A percentile compares a stretch with the other conserved stretches of the same genome.
These are phyloP conservation scores for Epichloe brachyelytri DNA, from an alignment of 2,329 filamentous ascomycete genomes.

Conservation along the genomic window DNA sequence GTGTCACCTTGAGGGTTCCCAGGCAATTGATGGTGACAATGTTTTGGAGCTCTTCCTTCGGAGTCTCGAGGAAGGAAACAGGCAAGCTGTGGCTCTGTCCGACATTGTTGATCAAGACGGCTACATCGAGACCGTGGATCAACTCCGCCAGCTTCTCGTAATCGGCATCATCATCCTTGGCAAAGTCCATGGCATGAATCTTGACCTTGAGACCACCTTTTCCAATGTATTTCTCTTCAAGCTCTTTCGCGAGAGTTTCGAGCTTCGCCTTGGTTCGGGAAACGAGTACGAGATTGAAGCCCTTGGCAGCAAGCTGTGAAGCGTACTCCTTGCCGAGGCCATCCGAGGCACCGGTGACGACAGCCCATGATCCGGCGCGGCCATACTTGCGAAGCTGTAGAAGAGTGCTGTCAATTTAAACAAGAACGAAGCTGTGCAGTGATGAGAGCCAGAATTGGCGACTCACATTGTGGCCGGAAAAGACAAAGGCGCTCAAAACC, in stretches of 20 bases:
- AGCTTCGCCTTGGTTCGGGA: conserved; percentile 94
- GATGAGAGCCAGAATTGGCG: neutral
- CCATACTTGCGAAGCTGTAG: conserved; percentile 76
- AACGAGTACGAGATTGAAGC: conserved; percentile 89
- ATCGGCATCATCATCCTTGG: conserved; percentile 64
- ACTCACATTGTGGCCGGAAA: conserved; percentile 49
- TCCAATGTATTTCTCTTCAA: conserved; percentile 54
- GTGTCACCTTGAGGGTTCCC: conserved; percentile 78
- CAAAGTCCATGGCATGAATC: conserved; percentile 83
- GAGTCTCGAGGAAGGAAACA: conserved; percentile 72
- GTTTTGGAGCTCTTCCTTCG: conserved; percentile 65
- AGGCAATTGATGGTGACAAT: conserved; percentile 95
- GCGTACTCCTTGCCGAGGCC: conserved; percentile 96
- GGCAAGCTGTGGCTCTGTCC: conserved; percentile 90
- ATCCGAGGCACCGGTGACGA: conserved; percentile 91
- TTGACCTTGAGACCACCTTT: conserved; percentile 52
- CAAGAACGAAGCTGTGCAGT: too few species aligned
- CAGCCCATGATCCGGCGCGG: conserved; percentile 81
- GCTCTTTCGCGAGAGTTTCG: conserved; percentile 59
- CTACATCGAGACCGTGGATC: conserved; percentile 63
- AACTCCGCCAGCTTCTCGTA: conserved; percentile 60
- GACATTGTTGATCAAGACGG: conserved; percentile 92
- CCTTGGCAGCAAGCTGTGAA: conserved; percentile 74
- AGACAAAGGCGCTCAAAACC: conserved; percentile 54
- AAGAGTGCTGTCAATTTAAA: neutral